Base-by-base conservation (phyloP, 2,329 filamentous ascomycete species). In the Penicillium sp. region DNA sequence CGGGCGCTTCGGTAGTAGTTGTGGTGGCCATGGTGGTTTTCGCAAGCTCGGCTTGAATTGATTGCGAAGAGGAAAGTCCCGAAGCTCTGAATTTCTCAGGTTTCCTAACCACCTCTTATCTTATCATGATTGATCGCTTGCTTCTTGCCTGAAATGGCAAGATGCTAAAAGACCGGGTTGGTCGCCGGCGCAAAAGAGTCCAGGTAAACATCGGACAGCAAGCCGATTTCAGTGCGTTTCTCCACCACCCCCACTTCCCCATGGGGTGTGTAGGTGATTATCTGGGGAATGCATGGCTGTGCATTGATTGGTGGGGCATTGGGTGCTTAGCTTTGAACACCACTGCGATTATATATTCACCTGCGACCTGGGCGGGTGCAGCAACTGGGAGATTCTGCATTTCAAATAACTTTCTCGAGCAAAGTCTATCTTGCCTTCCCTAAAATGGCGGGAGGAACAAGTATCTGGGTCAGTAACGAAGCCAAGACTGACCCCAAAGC, bases 401-500 rank as follows among this genome's bases (percentile, higher is more conserved):
- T 37, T 48, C 19, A 19, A 33, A 48, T 13, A 31, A 3, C 29
- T 11, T 31, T 14, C 11, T 31, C 29, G 11, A 14, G 29, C 11
- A 31, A 11, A 31, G 11, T 31, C 11, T 14, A 5, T 14, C 11
- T 31, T 31, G 29, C 5, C 13, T 31, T 31, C 1, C 11, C 3
- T 2, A 24, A n/a, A 11, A 77, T 77, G 74, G 75, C 70, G 26
- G 74, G 73, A 33, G 73, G 73, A 37, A 74, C 72, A 48, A 75
- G 72, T 19, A 66, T 77, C 3, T 76, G 73, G 73, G 67, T 69
- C 10, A 71, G 68, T 44, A 71, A 70, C 13, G 74, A 77, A 27
- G 73, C 67, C 59, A 73, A 70, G 56, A 68, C 62, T 4, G 74
- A 76, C 44, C 75, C 73, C 2, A 66, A 56, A 29, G 68, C 73